phyloP scores from a whole-genome alignment of 2,329 filamentous ascomycete species.

The Harringtonia lauricola region DNA sequence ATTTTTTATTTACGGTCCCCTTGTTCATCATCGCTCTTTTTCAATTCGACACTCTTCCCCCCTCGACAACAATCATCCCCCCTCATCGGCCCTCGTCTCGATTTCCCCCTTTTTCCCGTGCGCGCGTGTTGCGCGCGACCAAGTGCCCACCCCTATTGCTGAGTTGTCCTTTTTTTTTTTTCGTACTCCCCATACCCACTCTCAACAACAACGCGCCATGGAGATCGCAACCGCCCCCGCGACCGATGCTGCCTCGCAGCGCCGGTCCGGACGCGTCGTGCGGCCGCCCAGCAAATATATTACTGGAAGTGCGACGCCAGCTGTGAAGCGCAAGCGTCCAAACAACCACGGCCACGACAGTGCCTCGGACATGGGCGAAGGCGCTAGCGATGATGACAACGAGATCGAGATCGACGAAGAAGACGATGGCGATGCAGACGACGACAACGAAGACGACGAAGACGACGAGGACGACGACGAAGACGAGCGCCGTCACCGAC shows the following conservation, averaged over 20 bases:
- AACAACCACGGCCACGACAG: slow-evolving; percentile 26
- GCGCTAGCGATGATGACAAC: slow-evolving; percentile 20
- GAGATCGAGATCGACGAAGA: slow-evolving; percentile 22
- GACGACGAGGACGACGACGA: slow-evolving; percentile 21
- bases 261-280: slow-evolving; percentile 59
- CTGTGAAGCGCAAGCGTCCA: slow-evolving; percentile 46
- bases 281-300: slow-evolving; percentile 49
- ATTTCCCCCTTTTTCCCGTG: not conserved
- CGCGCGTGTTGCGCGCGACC: slow-evolving; percentile 3
- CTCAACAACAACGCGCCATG: slow-evolving; percentile 11
- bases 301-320: slow-evolving; percentile 36
- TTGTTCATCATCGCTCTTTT: not conserved
- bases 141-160: not conserved
- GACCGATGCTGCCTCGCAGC: slow-evolving; percentile 35
- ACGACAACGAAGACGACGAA: slow-evolving; percentile 21
- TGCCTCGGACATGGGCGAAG: slow-evolving; percentile 29
- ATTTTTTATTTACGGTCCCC: slow-evolving; percentile 3
- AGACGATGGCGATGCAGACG: slow-evolving; percentile 28
- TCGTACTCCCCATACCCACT: not conserved
- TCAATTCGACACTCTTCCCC: not conserved
- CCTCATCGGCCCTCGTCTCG: not conserved
- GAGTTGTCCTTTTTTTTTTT: not conserved
- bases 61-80: not conserved
- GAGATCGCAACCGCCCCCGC: no score
- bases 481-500: slow-evolving; percentile 24